Base-by-base conservation (phyloP, 2,329 filamentous ascomycete genomes). In the Paecilomyces niveus region DNA sequence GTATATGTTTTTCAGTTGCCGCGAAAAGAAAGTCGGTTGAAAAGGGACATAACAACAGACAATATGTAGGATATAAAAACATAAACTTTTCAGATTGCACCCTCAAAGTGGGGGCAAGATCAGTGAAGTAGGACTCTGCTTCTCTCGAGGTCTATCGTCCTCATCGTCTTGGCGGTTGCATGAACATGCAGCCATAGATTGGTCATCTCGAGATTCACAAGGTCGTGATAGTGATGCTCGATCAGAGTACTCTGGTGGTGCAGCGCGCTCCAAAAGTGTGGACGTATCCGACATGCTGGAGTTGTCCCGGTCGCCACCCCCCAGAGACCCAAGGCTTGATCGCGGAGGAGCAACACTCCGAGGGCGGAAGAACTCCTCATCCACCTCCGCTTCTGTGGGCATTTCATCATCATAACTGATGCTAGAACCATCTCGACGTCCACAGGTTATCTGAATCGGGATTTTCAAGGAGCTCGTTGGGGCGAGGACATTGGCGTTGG, bases 401-500 rank as follows among this genome's bases (percentile, higher is more conserved):
- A 29, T 29, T 29, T 29, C 15, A 45, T 45, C 15, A 8, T 45
- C n/a, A 3, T 45, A 18, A 45, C 7, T 8, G 15, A n/a, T 29
- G 26, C 4, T 21, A 9, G 39, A 18, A 8, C 15, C 18, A 18
- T 45, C 39, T 18, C 15, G 39, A 45, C 64, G 53, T 22, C 60
- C 64, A 32, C 66, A 69, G 11, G 65, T 70, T 50, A 81, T 64
- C 63, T 80, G 78, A 22, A 80, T 68, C 0, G 78, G 78, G 0
- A 80, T 54, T 22, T 72, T 74, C 21, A 80, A 66, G 1, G 72
- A 72, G 32, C 78, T 62, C 10, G 70, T 71, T 2, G 76, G 74
- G 3, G 70, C 72, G 53, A 74, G 66, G 7, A 78, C 67, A 32
- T 74, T 72, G 56, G 76, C 70, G 53, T 77, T 71, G 0, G 80